Conservation (phyloP, 2,329 filamentous ascomycete species). For the Alternaria conjuncta region DNA sequence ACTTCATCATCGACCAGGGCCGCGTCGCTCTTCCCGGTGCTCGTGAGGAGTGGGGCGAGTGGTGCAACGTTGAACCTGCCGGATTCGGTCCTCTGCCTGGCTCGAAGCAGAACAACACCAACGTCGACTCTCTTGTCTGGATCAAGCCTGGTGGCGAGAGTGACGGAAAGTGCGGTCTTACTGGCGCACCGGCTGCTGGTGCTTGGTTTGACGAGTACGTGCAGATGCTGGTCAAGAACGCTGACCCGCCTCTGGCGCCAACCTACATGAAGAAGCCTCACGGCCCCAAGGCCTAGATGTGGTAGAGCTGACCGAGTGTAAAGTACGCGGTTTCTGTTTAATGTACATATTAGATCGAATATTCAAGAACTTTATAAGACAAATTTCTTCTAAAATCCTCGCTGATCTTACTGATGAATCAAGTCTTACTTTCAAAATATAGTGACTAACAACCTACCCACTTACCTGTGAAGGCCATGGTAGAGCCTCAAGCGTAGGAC, state of each 20-base stretch:
- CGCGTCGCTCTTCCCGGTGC: slow-evolving; percentile 32
- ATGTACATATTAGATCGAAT: background rate
- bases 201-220: slow-evolving; percentile 40
- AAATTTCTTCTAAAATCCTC: too few relatives aligned
- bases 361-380: background rate
- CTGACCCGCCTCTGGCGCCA: slow-evolving; percentile 29
- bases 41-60: slow-evolving; percentile 35
- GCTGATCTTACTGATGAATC: too few relatives aligned
- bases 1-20: slow-evolving; percentile 40
- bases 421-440: too few relatives aligned
- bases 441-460: too few relatives aligned
- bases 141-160: slow-evolving; percentile 41
- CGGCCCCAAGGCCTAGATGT: background rate
- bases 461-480: too few relatives aligned
- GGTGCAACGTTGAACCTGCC: slow-evolving; percentile 36
- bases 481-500: too few relatives aligned
- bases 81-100: slow-evolving; percentile 30
- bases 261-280: slow-evolving; percentile 23
- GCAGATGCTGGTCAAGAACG: slow-evolving; percentile 37
- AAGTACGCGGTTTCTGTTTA: background rate
- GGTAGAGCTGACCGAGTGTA: background rate
- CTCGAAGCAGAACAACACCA: slow-evolving; percentile 26
- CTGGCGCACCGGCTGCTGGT: slow-evolving; percentile 33
- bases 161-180: slow-evolving; percentile 33
- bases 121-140: slow-evolving; percentile 40